Evolutionary conservation across 441 rosid genomes (phyloP), one percentile per base, ranked within the genome.

Genomic region (Kokia cookei): DNA sequence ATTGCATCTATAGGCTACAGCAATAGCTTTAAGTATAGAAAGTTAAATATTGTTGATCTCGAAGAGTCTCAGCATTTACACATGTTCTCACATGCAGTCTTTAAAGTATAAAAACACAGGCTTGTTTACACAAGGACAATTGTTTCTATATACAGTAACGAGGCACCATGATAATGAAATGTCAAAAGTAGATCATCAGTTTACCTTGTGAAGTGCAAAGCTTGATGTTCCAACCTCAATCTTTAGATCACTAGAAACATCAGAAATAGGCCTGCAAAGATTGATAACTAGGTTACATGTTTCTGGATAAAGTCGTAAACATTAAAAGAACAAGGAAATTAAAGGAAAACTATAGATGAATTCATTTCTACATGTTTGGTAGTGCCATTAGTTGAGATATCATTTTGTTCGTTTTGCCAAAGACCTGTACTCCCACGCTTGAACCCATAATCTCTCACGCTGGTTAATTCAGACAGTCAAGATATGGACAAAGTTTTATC

Each of bases 151-250:
- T 37, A 37, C 40, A 6, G 0, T 37, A 37, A 37, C 40, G 40
- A 37, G 40, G 40, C 14, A 35, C 15, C 15, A 63, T 40, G 27
- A 63, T 9, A 40, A 48, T 17, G 4, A 50, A 48, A 54, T 3
- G 59, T 65, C n/a, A 62, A 72, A 61, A 37, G 26, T 13, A 22
- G 70, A 64, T 69, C 12, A 4, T 66, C 22, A 63, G 2, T 70
- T 76, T 85, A 91, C 99, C 97, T 91, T 95, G 69, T 95, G 99
- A 79, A 95, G 96, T 58, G 95, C 79, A 82, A 95, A 91, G 86
- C 79, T 95, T 6, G 97, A 90, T 60, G 87, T 84, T 84, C 99
- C 98, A 29, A 95, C 88, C 74, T 93, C 94, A 62, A 95, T 77
- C 9, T 87, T 88, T 29, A 95, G 96, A 82, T 95, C 99, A 73